Conservation (phyloP, 805 yeast species). For the Pichia scutulata region DNA sequence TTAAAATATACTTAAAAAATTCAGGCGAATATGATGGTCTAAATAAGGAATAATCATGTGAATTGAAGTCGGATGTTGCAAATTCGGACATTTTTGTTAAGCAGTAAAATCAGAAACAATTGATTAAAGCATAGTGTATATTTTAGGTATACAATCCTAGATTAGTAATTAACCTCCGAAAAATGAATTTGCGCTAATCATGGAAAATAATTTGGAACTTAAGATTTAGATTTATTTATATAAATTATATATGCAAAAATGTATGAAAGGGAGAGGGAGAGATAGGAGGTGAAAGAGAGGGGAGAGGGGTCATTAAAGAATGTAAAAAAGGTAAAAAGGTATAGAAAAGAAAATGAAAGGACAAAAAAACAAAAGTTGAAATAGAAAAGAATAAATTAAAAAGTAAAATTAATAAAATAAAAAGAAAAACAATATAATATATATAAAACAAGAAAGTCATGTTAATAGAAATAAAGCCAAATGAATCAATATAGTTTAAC, state of each 20-base stretch:
- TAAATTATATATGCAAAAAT: background rate
- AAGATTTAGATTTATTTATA: background rate
- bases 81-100: conserved; percentile 50
- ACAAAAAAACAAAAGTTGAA: background rate
- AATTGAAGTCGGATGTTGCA: conserved; percentile 43
- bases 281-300: background rate
- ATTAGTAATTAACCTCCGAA: background rate
- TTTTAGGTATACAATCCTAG: too few relatives aligned
- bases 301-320: background rate
- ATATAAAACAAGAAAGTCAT: background rate
- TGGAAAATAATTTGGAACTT: background rate
- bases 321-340: background rate
- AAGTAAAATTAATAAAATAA: background rate
- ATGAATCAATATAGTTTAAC: background rate
- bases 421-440: background rate
- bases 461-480: background rate
- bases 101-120: too few relatives aligned
- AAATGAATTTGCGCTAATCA: background rate
- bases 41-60: conserved; percentile 44
- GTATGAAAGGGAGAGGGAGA: background rate
- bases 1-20: conserved; percentile 35
- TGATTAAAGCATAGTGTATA: too few relatives aligned
- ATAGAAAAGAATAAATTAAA: conserved; percentile 4
- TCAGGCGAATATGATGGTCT: conserved; percentile 61
- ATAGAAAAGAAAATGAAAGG: conserved; percentile 1